Conservation (phyloP, 2,329 filamentous ascomycete genomes). For the Aspergillus luchuensis region DNA sequence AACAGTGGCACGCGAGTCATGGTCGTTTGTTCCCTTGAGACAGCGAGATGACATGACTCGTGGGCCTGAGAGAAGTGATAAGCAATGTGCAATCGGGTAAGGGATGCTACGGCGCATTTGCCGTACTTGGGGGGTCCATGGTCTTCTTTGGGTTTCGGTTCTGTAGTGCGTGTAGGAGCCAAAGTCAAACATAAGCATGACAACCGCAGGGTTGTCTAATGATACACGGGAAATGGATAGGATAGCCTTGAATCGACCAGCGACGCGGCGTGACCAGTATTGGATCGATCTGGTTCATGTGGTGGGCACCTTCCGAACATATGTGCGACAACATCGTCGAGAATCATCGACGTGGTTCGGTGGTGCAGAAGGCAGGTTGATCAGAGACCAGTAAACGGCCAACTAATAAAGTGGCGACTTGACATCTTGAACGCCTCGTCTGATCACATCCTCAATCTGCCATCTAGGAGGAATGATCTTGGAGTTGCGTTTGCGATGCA, state of each 20-base stretch:
- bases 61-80: background rate
- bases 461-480: conserved; percentile 71
- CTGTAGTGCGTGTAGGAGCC: conserved; percentile 12
- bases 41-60: background rate
- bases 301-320: conserved; percentile 13
- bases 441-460: conserved; percentile 73
- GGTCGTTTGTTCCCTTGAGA: background rate
- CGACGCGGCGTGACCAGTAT: conserved; percentile 40
- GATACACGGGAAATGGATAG: conserved; percentile 19
- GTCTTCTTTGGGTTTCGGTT: conserved; percentile 1
- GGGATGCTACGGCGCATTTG: background rate
- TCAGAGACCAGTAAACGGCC: conserved; percentile 10
- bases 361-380: background rate
- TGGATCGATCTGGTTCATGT: conserved; percentile 30
- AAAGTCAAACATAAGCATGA: conserved; percentile 13
- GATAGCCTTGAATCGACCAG: conserved; percentile 18
- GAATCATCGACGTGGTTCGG: conserved; percentile 8
- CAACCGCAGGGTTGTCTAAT: conserved; percentile 11
- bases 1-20: background rate
- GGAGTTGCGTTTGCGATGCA: conserved; percentile 55
- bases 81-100: background rate
- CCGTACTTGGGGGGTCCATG: background rate
- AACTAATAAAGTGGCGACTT: conserved; percentile 69
- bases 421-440: conserved; percentile 71
- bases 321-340: conserved; percentile 14